phyloP scores from a whole-genome alignment of 2,329 filamentous ascomycete genomes.

The Epichloe baconii region DNA sequence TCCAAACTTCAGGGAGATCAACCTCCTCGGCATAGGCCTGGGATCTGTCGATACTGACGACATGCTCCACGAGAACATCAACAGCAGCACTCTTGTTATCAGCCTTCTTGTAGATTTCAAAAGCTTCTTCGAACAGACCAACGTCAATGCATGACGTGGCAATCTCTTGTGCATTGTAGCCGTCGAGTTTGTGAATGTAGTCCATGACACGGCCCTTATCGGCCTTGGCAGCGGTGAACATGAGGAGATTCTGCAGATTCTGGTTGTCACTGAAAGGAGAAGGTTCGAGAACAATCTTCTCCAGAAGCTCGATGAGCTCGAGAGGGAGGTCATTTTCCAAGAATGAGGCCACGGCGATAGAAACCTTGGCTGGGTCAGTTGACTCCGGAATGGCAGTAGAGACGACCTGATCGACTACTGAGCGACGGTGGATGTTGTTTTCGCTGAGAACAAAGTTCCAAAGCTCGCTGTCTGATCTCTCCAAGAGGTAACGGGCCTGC shows the following conservation, averaged over 20 bases:
- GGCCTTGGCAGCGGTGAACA: constrained; percentile 92
- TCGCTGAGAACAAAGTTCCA: constrained; percentile 91
- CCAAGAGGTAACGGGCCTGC: constrained; percentile 90
- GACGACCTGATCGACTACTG: constrained; percentile 90
- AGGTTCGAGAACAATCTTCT: constrained; percentile 99
- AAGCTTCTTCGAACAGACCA: constrained; percentile 89
- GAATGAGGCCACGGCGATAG: constrained; percentile 85
- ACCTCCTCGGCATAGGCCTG: constrained; percentile 93
- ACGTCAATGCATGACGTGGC: constrained; percentile 88
- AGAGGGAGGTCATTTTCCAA: constrained; percentile 80
- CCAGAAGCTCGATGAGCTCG: constrained; percentile 91
- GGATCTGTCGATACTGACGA: constrained; percentile 95
- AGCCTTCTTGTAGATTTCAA: constrained; percentile 98
- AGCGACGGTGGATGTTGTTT: constrained; percentile 91
- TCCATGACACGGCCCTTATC: constrained; percentile 92
- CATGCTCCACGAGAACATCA: constrained; percentile 85
- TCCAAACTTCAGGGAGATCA: constrained; percentile 92
- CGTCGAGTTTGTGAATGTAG: constrained; percentile 84
- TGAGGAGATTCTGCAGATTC: constrained; percentile 88
- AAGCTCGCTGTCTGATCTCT: constrained; percentile 77
- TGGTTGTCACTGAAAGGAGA: constrained; percentile 96
- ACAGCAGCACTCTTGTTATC: constrained; percentile 77
- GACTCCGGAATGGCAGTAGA: constrained; percentile 90
- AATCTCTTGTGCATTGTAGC: constrained; percentile 86
- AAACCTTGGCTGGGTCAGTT: constrained; percentile 87